Conservation (phyloP, 2,329 filamentous ascomycete species). For the Dothistroma pini region DNA sequence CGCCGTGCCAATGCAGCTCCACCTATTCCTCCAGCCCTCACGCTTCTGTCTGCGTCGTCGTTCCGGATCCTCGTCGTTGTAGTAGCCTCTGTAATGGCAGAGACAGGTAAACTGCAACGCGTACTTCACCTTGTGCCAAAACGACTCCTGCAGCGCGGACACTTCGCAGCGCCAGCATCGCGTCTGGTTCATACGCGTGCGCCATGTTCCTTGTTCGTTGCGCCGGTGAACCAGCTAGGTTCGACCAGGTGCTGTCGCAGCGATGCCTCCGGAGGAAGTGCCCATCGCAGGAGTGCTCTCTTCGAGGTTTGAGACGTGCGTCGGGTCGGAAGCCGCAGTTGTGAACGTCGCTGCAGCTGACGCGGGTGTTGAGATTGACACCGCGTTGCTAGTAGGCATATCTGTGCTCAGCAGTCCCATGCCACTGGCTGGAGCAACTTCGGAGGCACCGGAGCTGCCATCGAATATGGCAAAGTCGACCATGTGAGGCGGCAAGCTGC, state of each 20-base stretch:
- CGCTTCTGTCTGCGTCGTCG: conserved; percentile 13
- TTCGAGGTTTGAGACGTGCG: conserved; percentile 6
- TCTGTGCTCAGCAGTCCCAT: background rate
- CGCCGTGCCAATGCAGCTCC: background rate
- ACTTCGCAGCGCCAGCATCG: conserved; percentile 31
- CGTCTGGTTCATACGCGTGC: conserved; percentile 25
- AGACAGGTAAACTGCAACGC: conserved; percentile 28
- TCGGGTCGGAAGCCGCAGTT: conserved; percentile 9
- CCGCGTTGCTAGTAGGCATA: background rate
- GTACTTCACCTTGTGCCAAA: conserved; percentile 16
- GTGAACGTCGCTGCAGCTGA: conserved; percentile 9
- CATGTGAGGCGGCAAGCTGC: background rate
- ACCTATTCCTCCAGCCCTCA: background rate
- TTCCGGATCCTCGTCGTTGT: conserved; percentile 23
- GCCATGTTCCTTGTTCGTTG: conserved; percentile 27
- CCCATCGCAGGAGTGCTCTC: conserved; percentile 1
- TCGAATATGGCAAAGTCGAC: conserved; percentile 1
- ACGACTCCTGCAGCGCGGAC: conserved; percentile 10
- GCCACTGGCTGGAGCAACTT: background rate
- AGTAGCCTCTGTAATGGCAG: conserved; percentile 26
- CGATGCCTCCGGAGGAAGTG: background rate
- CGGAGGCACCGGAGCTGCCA: conserved; percentile 1
- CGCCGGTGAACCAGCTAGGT: conserved; percentile 22
- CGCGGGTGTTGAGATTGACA: background rate
- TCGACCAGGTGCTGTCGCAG: conserved; percentile 10